Percentiles rank a stretch among this genome's conserved stretches.
Conservation (phyloP, 768 basidiomycete genomes). For the Lactarius sanguifluus region DNA sequence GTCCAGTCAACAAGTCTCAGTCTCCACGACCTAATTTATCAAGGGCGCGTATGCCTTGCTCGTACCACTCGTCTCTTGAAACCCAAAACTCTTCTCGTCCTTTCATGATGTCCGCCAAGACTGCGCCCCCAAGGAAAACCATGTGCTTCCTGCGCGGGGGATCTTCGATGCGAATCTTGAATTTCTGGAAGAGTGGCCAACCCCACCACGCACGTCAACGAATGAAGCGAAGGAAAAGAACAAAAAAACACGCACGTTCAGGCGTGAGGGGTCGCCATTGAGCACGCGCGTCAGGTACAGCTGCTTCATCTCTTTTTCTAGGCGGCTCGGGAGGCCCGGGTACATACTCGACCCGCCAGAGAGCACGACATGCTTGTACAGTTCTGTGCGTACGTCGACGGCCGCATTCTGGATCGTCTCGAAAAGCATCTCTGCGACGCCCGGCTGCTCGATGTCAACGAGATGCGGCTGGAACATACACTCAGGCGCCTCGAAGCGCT, state of each 20-base stretch:
- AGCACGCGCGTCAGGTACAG: conserved; percentile 93
- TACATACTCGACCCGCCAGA: conserved; percentile 99
- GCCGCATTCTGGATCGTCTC: conserved; percentile 91
- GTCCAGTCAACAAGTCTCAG: conserved; percentile 8
- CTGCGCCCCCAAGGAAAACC: conserved; percentile 99
- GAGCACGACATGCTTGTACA: conserved; percentile 98
- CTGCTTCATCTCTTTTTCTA: conserved; percentile 99
- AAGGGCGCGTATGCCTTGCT: conserved; percentile 77
- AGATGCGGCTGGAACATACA: conserved; percentile 99
- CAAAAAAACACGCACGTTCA: conserved; percentile 66
- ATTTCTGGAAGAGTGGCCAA: conserved; percentile 65
- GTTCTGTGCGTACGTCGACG: conserved; percentile 82
- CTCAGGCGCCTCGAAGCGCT: conserved; percentile 98
- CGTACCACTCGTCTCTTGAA: conserved; percentile 90
- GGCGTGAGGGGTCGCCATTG: conserved; percentile 72
- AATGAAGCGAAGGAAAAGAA: neutral
- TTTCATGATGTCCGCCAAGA: conserved; percentile 98
- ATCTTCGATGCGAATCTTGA: conserved; percentile 98
- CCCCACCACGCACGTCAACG: neutral
- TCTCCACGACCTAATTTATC: conserved; percentile 81
- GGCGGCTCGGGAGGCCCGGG: conserved; percentile 91
- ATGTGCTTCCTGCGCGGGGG: conserved; percentile 98
- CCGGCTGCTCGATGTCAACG: conserved; percentile 95
- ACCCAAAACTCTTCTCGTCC: conserved; percentile 94
- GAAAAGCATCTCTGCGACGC: conserved; percentile 98